Conservation (phyloP, 208 protist genomes). For the Leishmania major region DNA sequence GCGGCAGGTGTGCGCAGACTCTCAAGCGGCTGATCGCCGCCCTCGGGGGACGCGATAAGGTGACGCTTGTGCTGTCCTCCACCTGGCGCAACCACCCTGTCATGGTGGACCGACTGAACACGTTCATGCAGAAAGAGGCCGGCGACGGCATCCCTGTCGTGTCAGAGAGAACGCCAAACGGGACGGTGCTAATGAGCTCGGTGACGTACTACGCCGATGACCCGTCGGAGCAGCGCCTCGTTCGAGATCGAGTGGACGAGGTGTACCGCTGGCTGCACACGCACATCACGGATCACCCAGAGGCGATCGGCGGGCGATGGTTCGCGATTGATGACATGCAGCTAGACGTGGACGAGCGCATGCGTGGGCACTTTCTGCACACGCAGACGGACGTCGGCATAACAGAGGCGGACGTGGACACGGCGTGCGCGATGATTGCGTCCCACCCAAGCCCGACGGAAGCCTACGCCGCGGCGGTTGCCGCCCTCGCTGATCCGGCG, state of each 20-base stretch:
- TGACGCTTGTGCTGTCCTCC: slow-evolving; percentile 83
- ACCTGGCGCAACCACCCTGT: slow-evolving; percentile 81
- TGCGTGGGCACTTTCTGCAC: slow-evolving; percentile 81
- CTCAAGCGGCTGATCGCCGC: slow-evolving; percentile 47
- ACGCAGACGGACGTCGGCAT: slow-evolving; percentile 76
- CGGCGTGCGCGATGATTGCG: slow-evolving; percentile 37
- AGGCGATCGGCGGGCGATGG: slow-evolving; percentile 82
- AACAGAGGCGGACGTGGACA: slow-evolving; percentile 52
- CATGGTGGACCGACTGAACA: slow-evolving; percentile 74
- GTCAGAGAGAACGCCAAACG: slow-evolving; percentile 67
- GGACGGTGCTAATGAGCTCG: slow-evolving; percentile 60
- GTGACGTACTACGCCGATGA: slow-evolving; percentile 86
- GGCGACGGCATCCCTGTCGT: slow-evolving; percentile 50
- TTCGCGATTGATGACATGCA: slow-evolving; percentile 91
- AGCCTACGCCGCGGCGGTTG: slow-evolving; percentile 35
- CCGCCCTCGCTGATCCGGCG: slow-evolving; percentile 55
- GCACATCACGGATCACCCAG: slow-evolving; percentile 70
- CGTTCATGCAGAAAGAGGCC: slow-evolving; percentile 45
- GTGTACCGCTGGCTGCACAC: slow-evolving; percentile 76
- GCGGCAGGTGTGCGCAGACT: slow-evolving; percentile 43
- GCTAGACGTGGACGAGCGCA: slow-evolving; percentile 79
- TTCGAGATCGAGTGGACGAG: slow-evolving; percentile 86
- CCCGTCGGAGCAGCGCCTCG: slow-evolving; percentile 74
- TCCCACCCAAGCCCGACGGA: slow-evolving; percentile 35
- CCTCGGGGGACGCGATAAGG: slow-evolving; percentile 53